Conservation (phyloP, 2,329 filamentous ascomycete genomes). For the Iodosphaeria phyllophila region DNA sequence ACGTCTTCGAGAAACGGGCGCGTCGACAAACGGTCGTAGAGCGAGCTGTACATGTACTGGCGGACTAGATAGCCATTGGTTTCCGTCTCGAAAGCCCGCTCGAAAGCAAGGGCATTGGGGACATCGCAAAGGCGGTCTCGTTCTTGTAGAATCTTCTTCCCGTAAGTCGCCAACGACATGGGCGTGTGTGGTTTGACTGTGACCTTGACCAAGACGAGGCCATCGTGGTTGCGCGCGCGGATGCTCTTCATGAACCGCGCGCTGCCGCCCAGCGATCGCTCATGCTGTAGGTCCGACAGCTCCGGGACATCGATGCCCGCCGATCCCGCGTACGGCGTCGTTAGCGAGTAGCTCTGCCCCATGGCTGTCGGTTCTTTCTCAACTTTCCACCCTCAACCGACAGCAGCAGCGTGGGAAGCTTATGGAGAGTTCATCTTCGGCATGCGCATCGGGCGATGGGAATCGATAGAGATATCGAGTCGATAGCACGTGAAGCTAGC, state of each 20-base stretch:
- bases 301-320: slow-evolving; percentile 90
- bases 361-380: too few species aligned
- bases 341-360: slow-evolving; percentile 93
- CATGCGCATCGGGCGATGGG: too few species aligned
- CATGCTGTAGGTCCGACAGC: slow-evolving; percentile 76
- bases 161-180: slow-evolving; percentile 65
- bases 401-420: too few species aligned
- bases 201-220: slow-evolving; percentile 83
- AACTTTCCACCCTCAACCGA: too few species aligned
- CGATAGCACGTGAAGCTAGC: too few species aligned
- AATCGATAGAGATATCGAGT: too few species aligned
- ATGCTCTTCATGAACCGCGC: slow-evolving; percentile 96
- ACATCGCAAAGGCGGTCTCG: slow-evolving; percentile 62
- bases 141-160: slow-evolving; percentile 60
- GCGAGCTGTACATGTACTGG: slow-evolving; percentile 87
- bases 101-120: slow-evolving; percentile 79
- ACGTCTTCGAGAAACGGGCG: slow-evolving; percentile 92
- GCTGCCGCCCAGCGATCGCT: slow-evolving; percentile 78
- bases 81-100: slow-evolving; percentile 78
- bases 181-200: slow-evolving; percentile 80
- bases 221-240: slow-evolving; percentile 74
- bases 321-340: slow-evolving; percentile 76
- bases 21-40: slow-evolving; percentile 94
- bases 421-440: too few species aligned
- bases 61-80: slow-evolving; percentile 85